These are phyloP conservation scores for Edaphochlamys debaryana DNA, from an alignment of 139 green algal genomes.

Conservation along the genomic window DNA sequence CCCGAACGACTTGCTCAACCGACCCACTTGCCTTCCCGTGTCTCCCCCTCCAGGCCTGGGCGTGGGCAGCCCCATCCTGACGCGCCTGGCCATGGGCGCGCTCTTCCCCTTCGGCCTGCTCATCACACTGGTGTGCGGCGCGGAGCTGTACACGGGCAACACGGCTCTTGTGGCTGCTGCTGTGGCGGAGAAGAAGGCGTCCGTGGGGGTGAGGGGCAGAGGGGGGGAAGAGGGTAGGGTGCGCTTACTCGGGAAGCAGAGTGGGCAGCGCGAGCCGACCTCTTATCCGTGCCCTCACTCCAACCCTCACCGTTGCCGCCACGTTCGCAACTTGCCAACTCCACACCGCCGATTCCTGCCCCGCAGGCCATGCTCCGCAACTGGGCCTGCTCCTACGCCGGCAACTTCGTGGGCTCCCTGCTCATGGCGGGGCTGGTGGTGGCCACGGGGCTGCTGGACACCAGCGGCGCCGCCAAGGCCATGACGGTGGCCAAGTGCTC, in stretches of 20 bases:
- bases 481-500: slow-evolving; percentile 60
- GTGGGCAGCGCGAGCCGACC: too few relatives aligned
- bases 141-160: slow-evolving; percentile 92
- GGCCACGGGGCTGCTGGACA: slow-evolving; percentile 67
- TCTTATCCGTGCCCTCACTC: too few relatives aligned
- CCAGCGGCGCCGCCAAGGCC: slow-evolving; percentile 24
- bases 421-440: slow-evolving; percentile 69
- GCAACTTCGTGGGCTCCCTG: slow-evolving; percentile 88
- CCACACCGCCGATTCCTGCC: too few relatives aligned
- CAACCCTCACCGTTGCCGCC: too few relatives aligned
- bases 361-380: slow-evolving; percentile 75
- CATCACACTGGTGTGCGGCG: slow-evolving; percentile 73
- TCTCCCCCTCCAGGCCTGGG: slow-evolving; percentile 58
- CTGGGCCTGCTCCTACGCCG: slow-evolving; percentile 79
- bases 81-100: slow-evolving; percentile 61
- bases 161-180: slow-evolving; percentile 74
- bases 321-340: too few relatives aligned
- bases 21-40: too few relatives aligned
- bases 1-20: too few relatives aligned
- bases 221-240: not conserved
- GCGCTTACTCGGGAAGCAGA: too few relatives aligned
- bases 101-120: slow-evolving; percentile 81
- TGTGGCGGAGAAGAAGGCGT: slow-evolving; percentile 68
- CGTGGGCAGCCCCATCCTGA: slow-evolving; percentile 67
- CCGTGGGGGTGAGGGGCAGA: slow-evolving; percentile 2